Evolutionary conservation across 345 rosid genomes (phyloP).

Genomic region (Arabis alpina): DNA sequence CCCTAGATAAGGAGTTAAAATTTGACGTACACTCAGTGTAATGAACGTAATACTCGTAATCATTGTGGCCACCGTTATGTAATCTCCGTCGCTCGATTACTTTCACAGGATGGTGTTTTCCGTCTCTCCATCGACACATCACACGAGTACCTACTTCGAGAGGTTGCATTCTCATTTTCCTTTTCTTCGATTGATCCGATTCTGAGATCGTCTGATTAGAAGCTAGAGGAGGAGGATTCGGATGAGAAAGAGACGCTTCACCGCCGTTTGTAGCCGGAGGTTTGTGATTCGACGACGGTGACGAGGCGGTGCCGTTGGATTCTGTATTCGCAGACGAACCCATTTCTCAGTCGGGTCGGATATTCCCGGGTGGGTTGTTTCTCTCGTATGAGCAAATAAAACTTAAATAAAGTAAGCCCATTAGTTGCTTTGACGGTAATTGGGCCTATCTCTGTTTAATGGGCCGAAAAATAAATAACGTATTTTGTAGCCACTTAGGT

Average conservation of each 20-base stretch:
- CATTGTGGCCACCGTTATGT: constrained; percentile 51
- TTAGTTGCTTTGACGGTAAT: background rate
- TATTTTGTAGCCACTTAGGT: too few relatives aligned
- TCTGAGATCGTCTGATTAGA: constrained; percentile 38
- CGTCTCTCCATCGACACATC: constrained; percentile 94
- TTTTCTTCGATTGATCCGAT: constrained; percentile 58
- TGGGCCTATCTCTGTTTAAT: background rate
- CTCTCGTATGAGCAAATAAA: background rate
- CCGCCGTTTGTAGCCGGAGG: constrained; percentile 36
- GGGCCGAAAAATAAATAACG: background rate
- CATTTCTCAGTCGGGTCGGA: constrained; percentile 43
- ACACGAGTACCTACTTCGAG: constrained; percentile 93
- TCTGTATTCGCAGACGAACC: constrained; percentile 71
- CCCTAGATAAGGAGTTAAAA: constrained; percentile 9
- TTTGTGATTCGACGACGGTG: constrained; percentile 50
- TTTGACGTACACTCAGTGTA: constrained; percentile 76
- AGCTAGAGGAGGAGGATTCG: constrained; percentile 7
- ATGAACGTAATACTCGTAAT: constrained; percentile 91
- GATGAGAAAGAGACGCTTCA: constrained; percentile 17
- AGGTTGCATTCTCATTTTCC: constrained; percentile 63
- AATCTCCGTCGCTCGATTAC: constrained; percentile 89
- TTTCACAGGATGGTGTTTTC: constrained; percentile 86
- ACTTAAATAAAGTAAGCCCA: constrained; percentile 23
- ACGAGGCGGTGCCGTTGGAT: constrained; percentile 49
- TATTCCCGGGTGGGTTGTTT: constrained; percentile 17